These are phyloP conservation scores for Venturia aucupariae DNA, from an alignment of 2,329 filamentous ascomycete species.

Conservation along the genomic window DNA sequence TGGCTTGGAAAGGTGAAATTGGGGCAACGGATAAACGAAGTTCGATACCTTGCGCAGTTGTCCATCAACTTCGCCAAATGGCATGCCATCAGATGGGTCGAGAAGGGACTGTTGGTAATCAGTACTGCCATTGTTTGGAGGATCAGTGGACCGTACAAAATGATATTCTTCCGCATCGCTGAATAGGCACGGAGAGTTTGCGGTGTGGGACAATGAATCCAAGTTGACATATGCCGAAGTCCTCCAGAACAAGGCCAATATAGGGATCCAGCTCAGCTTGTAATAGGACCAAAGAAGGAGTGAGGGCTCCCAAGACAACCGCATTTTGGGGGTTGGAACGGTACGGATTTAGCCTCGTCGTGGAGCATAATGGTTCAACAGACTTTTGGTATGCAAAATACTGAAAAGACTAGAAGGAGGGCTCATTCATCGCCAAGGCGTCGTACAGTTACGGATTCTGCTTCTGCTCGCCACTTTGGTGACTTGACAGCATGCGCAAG, in stretches of 20 bases:
- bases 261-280: not conserved
- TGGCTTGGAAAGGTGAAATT: not conserved
- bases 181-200: not conserved
- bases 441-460: not conserved
- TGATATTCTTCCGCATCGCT: not conserved
- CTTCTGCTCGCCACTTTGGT: not conserved
- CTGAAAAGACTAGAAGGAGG: not conserved
- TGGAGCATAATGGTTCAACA: not conserved
- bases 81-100: slow-evolving; percentile 11
- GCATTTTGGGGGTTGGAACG: not conserved
- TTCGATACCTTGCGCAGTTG: not conserved
- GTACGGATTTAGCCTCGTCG: not conserved
- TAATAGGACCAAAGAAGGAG: not conserved
- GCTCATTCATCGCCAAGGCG: not conserved
- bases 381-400: not conserved
- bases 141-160: not conserved
- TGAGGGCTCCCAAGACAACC: not conserved
- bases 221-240: not conserved
- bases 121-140: not conserved
- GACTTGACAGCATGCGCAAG: not conserved
- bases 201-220: not conserved
- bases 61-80: slow-evolving; percentile 8
- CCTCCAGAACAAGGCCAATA: not conserved
- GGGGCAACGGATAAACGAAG: not conserved
- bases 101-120: not conserved